Evolutionary conservation across 495 filamentous ascomycete genomes (phyloP), one percentile per base, ranked within the genome.

Genomic region (Letharia columbiana): DNA sequence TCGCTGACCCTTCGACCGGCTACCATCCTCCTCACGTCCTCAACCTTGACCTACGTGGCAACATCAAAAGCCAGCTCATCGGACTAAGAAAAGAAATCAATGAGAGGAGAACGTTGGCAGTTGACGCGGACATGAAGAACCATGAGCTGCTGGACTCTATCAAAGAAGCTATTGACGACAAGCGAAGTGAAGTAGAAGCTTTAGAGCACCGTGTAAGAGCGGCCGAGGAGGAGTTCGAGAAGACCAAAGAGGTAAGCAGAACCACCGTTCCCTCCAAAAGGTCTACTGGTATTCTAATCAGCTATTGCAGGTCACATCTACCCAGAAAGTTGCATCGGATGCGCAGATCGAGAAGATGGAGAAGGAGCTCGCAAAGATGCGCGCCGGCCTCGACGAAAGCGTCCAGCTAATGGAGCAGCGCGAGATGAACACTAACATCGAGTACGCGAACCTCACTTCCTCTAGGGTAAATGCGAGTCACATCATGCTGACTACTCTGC

Each of bases 291-390:
- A 49, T 44, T 3, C 42, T 28, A 37, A 33, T 23, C 33, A 60
- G 56, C n/a, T 5, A 56, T 11, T 28, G 0, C 58, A 83, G 78
- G 85, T 90, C 50, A 92, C 89, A 18, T 87, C 82, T 20, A 90
- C 91, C 41, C 91, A 96, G 76, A 92, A 94, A 75, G 82, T 92
- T 70, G 87, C 86, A 15, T 88, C 84, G 7, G 94, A 97, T 75
- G 86, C 91, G 20, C 92, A 97, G 75, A 96, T 97, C 71, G 94
- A 98, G 77, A 91, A 92, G 80, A 92, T 97, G 89, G 94, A 98
- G 78, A 96, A 96, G 74, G 93, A 98, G 75, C 79, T 98, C 39
- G 89, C 90, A 52, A 91, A 91, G 79, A 96, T 97, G 91, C 83
- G 92, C 64, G 83, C 86, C 4, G 86, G 87, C 35, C 80, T 97